phyloP scores from a whole-genome alignment of 495 filamentous ascomycete species.

The Mycothermus thermophilus region DNA sequence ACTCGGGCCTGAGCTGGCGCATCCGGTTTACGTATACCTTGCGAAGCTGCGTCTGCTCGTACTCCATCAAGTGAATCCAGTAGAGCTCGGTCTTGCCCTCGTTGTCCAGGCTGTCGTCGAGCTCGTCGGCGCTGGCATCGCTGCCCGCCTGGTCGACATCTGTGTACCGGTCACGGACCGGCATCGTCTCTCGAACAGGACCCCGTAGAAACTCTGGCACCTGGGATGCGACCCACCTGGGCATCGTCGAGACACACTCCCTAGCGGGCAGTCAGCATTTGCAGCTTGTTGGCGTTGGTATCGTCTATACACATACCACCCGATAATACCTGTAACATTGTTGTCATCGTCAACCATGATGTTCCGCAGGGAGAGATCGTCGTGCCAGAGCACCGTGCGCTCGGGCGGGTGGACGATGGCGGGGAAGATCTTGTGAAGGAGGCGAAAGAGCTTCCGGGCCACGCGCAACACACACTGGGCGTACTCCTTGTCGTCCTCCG shows the following conservation, averaged over 20 bases:
- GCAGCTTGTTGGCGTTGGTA: neutral
- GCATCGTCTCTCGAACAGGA: conserved; percentile 14
- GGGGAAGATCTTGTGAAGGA: conserved; percentile 19
- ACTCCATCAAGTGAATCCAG: conserved; percentile 27
- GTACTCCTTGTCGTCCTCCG: conserved; percentile 14
- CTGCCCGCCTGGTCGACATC: conserved; percentile 11
- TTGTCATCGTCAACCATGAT: conserved; percentile 34
- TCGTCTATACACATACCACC: conserved; percentile 1
- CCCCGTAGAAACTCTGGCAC: conserved; percentile 31
- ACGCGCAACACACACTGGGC: conserved; percentile 14
- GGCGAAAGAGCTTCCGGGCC: conserved; percentile 13
- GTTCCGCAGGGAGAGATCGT: conserved; percentile 36
- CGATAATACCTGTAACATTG: conserved; percentile 30
- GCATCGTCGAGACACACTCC: conserved; percentile 37
- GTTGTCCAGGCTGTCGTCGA: conserved; percentile 13
- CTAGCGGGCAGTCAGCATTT: conserved; percentile 22
- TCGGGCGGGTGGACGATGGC: conserved; percentile 14
- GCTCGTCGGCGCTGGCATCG: conserved; percentile 9
- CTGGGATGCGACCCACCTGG: conserved; percentile 33
- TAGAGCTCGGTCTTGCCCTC: conserved; percentile 25
- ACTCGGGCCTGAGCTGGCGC: conserved; percentile 10
- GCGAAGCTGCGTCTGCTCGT: conserved; percentile 22
- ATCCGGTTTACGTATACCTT: conserved; percentile 18
- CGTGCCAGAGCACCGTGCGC: conserved; percentile 30
- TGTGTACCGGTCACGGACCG: conserved; percentile 20